Base-by-base conservation (phyloP, 2,329 filamentous ascomycete species). In the Stagonosporopsis rhizophila region DNA sequence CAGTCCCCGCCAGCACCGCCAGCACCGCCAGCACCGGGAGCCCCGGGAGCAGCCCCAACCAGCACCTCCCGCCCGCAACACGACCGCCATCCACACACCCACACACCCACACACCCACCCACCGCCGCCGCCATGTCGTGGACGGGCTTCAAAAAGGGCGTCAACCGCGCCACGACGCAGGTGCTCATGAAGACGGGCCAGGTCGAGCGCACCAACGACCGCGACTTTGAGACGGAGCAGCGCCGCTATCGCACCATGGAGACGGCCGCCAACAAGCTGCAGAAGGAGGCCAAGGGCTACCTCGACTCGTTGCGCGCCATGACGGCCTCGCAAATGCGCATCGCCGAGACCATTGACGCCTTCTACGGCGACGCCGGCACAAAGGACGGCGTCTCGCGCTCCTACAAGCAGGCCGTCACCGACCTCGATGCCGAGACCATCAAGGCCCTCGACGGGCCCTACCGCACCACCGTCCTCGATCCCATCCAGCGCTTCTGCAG, bases 181-280 rank as follows among this genome's bases (percentile, higher is more conserved):
- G 94, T 98, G 61, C 97, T 99, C 92, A 98, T 99, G 94, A 99
- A 99, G 85, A 96, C 67, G 87, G 91, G 95, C 58, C 95, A 98
- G 82, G 96, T 99, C 70, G 95, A 99, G 80, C 94, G 95, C 81
- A 99, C 95, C 23, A 97, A 94, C 77, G 95, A 99, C 80, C 91
- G 96, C 67, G 95, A 98, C 77, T 99, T 98, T 78, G 95, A 98
- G 79, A 94, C 98, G 49, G 96, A 99, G 78, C 92, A 96, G 79
- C 88, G 94, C 76, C 92, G 95, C 65, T 99, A 96, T 82, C 89
- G 92, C 67, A 97, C 94, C 4, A 97, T 99, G 92, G 95, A 99
- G 78, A 88, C 93, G 6, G 95, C 96, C 15, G 92, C 94, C 27
- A 87, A 91, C 70, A 89, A 94, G 67, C 81, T 99, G 71, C 95